A percentile compares a stretch with the other conserved stretches of the same genome.
These are phyloP conservation scores for Vickermania spadyakhi DNA, from an alignment of 208 protist genomes.

Conservation along the genomic window DNA sequence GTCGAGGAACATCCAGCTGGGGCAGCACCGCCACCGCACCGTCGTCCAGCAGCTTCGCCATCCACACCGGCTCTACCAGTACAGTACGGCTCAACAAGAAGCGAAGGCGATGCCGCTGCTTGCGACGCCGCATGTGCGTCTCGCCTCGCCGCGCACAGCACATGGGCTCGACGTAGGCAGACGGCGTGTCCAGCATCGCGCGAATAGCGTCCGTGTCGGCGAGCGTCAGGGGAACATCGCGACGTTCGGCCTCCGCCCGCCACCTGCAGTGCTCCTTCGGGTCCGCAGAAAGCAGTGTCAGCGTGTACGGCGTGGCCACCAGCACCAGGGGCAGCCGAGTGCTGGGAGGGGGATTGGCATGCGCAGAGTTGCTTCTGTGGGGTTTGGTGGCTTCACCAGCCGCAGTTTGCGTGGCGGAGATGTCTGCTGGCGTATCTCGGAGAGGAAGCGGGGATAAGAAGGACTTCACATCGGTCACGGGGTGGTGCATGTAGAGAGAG, in stretches of 20 bases:
- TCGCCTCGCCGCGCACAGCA: neutral
- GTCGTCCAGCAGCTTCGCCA: slow-evolving; percentile 1
- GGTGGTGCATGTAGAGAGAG: slow-evolving; percentile 64
- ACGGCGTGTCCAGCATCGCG: neutral
- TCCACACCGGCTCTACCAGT: slow-evolving; percentile 11
- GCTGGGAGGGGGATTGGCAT: no score
- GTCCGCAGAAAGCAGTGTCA: slow-evolving; percentile 14
- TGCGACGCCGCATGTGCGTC: neutral
- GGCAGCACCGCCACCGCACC: slow-evolving; percentile 2
- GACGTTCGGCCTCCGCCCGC: neutral
- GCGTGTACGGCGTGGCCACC: slow-evolving; percentile 8
- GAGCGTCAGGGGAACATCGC: neutral
- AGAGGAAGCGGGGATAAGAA: slow-evolving; percentile 32
- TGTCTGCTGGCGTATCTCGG: neutral
- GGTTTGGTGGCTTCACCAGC: neutral
- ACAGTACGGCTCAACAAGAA: slow-evolving; percentile 4
- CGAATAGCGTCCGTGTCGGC: slow-evolving; percentile 1
- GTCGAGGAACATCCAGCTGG: neutral
- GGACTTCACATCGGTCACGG: slow-evolving; percentile 58
- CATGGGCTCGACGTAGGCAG: neutral
- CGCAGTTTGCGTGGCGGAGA: neutral
- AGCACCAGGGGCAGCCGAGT: slow-evolving; percentile 11
- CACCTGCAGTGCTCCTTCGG: slow-evolving; percentile 6
- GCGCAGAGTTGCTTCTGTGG: neutral
- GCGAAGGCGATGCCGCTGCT: neutral